These are phyloP conservation scores for Backusella morwellensis DNA, from an alignment of 192 early-diverging fungal species.

Conservation along the genomic window DNA sequence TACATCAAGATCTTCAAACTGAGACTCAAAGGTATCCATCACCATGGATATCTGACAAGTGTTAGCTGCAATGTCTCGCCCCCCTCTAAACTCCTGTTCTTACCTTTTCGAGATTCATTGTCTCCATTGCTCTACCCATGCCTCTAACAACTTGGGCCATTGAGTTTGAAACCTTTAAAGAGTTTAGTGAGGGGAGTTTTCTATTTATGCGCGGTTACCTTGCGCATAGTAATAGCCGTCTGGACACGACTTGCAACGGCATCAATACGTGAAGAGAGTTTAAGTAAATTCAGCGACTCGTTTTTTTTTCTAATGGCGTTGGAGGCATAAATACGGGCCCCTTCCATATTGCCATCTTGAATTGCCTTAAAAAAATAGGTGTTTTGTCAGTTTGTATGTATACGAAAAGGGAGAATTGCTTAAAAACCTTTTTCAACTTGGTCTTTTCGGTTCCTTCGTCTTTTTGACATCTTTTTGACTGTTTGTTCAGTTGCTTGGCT, in stretches of 20 bases:
- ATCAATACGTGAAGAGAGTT: conserved; percentile 88
- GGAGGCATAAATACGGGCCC: conserved; percentile 89
- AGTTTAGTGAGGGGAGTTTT: too few relatives aligned
- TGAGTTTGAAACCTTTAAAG: conserved; percentile 38
- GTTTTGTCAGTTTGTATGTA: neutral
- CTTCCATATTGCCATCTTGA: conserved; percentile 88
- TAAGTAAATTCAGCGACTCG: conserved; percentile 84
- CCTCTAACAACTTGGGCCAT: conserved; percentile 86
- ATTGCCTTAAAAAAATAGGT: conserved; percentile 58
- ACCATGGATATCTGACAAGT: conserved; percentile 73
- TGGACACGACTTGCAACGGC: conserved; percentile 89
- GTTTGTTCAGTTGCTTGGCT: conserved; percentile 83
- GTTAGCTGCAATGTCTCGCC: too few relatives aligned
- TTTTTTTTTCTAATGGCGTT: conserved; percentile 99
- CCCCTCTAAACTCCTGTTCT: neutral
- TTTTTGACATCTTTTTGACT: conserved; percentile 83
- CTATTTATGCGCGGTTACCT: conserved; percentile 25
- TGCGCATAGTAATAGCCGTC: conserved; percentile 92
- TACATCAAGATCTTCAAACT: conserved; percentile 95
- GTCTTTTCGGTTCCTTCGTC: conserved; percentile 78
- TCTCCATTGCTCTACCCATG: conserved; percentile 90
- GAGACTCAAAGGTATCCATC: conserved; percentile 94
- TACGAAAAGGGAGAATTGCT: too few relatives aligned
- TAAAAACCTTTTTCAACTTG: conserved; percentile 83
- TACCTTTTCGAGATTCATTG: conserved; percentile 94